Evolutionary conservation across 2,329 filamentous ascomycete species (phyloP), one percentile per base, ranked within the genome.

Genomic region (Ceratocystis harringtonii): DNA sequence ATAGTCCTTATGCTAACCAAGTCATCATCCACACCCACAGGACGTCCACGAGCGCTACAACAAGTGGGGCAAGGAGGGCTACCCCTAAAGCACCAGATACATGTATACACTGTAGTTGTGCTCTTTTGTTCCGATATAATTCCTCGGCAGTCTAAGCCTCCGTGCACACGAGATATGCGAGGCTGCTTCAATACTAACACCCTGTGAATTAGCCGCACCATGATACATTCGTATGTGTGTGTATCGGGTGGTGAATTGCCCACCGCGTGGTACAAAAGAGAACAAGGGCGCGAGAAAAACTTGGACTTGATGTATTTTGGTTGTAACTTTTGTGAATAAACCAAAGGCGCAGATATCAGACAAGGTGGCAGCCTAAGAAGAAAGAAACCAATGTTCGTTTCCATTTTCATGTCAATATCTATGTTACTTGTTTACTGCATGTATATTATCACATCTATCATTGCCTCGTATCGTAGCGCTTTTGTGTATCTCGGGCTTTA

Each of bases 11-110:
- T 45, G 8, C 61, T 62, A 50, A 62, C 15, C 15, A 61, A 19
- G 10, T n/a, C 30, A n/a, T 45, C 19, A 62, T 19, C n/a, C 2
- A 17, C 28, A 12, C 17, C 3, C 48, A 66, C 72, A 95, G 90
- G 83, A 87, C 73, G 84, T 96, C 70, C 94, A 99, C 80, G 94
- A 99, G 72, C 88, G 88, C 80, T 97, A 88, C 85, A 99, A 99
- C 89, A 99, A 99, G 83, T 97, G 90, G 85, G 94, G 94, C 77
- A 97, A 97, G 85, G 94, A 97, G 71, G 92, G 90, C 71, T 97
- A 88, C 79, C 76, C 76, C 71, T 89, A 80, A 74, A 73, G 12
- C 63, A 32, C 22, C 25, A 32, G 22, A 12, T 41, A 15, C 10
- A 41, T 57, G 52, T 32, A 17, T 32, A 28, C 17, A 30, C 12